Evolutionary conservation across 2,329 filamentous ascomycete genomes (phyloP).

Genomic region (Aureobasidium lini): DNA sequence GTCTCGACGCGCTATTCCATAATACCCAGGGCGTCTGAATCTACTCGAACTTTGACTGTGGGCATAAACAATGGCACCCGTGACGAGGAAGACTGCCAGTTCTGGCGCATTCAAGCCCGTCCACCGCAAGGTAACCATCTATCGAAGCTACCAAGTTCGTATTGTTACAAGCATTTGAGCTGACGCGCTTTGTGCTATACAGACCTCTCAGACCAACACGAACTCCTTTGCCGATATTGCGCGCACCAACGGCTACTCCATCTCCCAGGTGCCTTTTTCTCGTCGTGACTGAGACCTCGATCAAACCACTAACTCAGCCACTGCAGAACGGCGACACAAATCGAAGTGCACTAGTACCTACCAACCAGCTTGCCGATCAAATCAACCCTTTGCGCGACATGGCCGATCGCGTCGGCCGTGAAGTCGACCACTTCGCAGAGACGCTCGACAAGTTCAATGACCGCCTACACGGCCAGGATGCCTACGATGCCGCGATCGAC

Average conservation of each 20-base stretch:
- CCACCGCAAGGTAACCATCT: slow-evolving; percentile 13
- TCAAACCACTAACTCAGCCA: background rate
- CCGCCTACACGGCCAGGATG: slow-evolving; percentile 41
- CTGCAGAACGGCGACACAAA: background rate
- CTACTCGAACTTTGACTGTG: background rate
- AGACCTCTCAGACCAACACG: background rate
- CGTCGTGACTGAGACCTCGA: background rate
- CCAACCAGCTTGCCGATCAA: slow-evolving; percentile 42
- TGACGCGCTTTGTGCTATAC: background rate
- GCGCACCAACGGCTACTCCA: background rate
- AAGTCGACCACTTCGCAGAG: slow-evolving; percentile 82
- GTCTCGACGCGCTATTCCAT: background rate
- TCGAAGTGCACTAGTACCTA: slow-evolving; percentile 18
- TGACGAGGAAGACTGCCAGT: background rate
- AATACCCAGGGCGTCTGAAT: no score
- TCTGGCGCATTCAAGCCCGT: slow-evolving; percentile 9
- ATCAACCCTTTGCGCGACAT: slow-evolving; percentile 56
- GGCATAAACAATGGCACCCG: slow-evolving; percentile 5
- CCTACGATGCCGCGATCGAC: slow-evolving; percentile 56
- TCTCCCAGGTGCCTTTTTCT: background rate
- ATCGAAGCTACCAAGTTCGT: background rate
- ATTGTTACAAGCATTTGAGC: background rate
- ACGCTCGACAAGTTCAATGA: slow-evolving; percentile 67
- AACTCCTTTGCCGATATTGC: background rate
- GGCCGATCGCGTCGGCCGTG: slow-evolving; percentile 63